Base-by-base conservation (phyloP, 2,329 filamentous ascomycete species). In the Fusarium anguioides region DNA sequence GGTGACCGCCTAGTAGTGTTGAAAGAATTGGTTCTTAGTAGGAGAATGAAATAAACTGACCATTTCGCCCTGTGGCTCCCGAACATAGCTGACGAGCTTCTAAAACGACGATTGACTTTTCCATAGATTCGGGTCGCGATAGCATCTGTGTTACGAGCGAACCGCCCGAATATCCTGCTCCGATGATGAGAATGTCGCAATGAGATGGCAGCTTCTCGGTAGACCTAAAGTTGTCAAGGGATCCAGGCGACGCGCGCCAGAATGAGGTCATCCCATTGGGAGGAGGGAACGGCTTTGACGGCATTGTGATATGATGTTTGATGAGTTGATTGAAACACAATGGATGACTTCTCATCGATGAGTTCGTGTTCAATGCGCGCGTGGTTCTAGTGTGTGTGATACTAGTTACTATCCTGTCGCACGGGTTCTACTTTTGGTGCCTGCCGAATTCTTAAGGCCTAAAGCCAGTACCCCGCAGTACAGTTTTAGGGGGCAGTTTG, bases 71-170 rank as follows among this genome's bases (percentile, higher is more conserved):
- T 3, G 78, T 80, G 2, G 78, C 78, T 1, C 78, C 78, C 2
- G 77, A 79, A 51, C 77, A 80, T 3, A 75, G 66, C 27, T 76
- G 53, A 2, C 78, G 68, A 2, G 78, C 76, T 48, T 80, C 79
- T 2, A 81, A 66, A 14, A 80, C 58, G 0, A 74, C 65, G 14
- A 80, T 74, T 2, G 60, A 68, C 2, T 70, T 72, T 20, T 10
- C 51, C 14, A 67, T 66, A 5, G 56, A 57, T 1, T 61, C 53
- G 15, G 47, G 3, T 2, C 61, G 62, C 31, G 72, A 68, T 17
- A 77, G 52, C n/a, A 78, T 75, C 58, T 85, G 79, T 41, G 82
- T 82, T 0, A 79, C 79, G 6, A 80, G 77, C 2, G 78, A 77
- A 1, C 79, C 77, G 4, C 83, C 83, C 6, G 82, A 76, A 52